phyloP scores from a whole-genome alignment of 2,329 filamentous ascomycete species.

The Aspergillus cejpii region DNA sequence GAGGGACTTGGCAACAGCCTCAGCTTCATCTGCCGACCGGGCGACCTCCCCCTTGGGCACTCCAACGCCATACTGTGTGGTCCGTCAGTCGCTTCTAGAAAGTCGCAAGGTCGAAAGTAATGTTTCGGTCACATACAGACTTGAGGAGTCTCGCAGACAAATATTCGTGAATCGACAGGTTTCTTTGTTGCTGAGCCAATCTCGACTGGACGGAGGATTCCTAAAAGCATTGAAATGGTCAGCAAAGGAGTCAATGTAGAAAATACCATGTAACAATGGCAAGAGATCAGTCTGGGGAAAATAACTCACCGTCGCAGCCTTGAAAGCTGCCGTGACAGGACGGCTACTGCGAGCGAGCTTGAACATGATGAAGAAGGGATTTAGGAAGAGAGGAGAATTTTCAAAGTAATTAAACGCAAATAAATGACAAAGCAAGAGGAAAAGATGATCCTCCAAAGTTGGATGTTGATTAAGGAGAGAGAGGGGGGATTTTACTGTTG shows the following conservation, averaged over 20 bases:
- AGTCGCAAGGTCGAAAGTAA: background rate
- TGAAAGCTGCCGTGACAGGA: conserved; percentile 71
- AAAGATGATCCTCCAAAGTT: conserved; percentile 14
- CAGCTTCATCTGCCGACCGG: conserved; percentile 75
- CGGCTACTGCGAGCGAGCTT: conserved; percentile 71
- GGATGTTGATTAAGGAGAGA: conserved; percentile 10
- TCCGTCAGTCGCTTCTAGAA: conserved; percentile 19
- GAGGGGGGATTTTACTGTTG: conserved; percentile 8
- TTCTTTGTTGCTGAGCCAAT: conserved; percentile 68
- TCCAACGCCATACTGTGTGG: conserved; percentile 78
- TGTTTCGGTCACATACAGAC: conserved; percentile 39
- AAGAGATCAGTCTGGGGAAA: conserved; percentile 12
- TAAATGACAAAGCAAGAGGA: conserved; percentile 1
- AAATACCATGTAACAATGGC: conserved; percentile 6
- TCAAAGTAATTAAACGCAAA: conserved; percentile 1
- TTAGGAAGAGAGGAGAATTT: conserved; percentile 17
- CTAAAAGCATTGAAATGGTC: conserved; percentile 47
- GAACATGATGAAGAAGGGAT: conserved; percentile 57
- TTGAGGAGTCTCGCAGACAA: conserved; percentile 87
- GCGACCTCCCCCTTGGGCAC: conserved; percentile 88
- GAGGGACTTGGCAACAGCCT: conserved; percentile 82
- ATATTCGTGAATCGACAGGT: conserved; percentile 97
- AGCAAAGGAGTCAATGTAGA: conserved; percentile 40
- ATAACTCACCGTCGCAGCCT: conserved; percentile 63
- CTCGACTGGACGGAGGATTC: conserved; percentile 50